Percentiles rank a stretch among this genome's conserved stretches.
Evolutionary conservation across 202 grass and related monocot genomes (phyloP).

Genomic region (Carex arenaria): DNA sequence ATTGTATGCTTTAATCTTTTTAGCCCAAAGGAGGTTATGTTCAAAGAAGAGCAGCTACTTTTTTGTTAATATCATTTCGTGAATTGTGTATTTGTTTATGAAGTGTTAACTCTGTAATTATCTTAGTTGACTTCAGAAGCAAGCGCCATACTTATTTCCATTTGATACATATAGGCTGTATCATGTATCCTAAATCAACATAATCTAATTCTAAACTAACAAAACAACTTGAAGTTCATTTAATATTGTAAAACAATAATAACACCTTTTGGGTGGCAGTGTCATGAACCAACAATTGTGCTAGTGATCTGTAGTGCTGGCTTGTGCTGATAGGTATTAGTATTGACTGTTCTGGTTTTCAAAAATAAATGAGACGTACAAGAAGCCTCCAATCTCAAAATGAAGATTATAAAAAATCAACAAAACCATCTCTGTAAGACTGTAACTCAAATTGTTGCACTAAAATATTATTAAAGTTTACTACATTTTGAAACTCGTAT

Average conservation of each 20-base stretch:
- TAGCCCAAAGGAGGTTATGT: not conserved
- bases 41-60: not conserved
- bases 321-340: not conserved
- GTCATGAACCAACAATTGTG: not conserved
- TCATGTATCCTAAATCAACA: not conserved
- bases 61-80: not conserved
- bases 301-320: not conserved
- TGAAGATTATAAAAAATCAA: not conserved
- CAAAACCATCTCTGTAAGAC: too few species aligned
- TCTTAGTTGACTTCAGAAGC: constrained; percentile 7
- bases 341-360: not conserved
- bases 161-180: not conserved
- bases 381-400: not conserved
- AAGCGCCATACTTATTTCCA: not conserved
- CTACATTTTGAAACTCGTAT: too few species aligned
- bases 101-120: not conserved
- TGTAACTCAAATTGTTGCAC: too few species aligned
- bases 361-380: not conserved
- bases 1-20: not conserved
- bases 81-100: not conserved
- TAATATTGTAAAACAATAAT: not conserved
- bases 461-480: too few species aligned
- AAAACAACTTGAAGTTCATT: not conserved
- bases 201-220: not conserved
- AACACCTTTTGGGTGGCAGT: not conserved